phyloP scores from a whole-genome alignment of 2,329 filamentous ascomycete genomes.

The Colletotrichum sp. region DNA sequence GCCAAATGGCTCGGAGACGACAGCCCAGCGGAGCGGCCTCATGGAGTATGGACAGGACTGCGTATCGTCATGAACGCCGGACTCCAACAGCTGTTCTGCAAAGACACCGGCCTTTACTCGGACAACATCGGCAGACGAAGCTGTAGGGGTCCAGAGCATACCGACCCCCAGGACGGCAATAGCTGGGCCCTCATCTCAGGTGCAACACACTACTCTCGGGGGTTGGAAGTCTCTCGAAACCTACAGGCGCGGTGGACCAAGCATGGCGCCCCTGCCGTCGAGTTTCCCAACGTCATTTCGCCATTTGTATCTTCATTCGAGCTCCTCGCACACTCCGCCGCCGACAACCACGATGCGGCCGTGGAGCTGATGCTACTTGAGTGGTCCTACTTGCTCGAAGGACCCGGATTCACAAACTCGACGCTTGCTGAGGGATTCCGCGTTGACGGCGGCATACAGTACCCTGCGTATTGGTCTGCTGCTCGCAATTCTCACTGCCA shows the following conservation, averaged over 20 bases:
- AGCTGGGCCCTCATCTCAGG: constrained; percentile 45
- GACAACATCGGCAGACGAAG: constrained; percentile 44
- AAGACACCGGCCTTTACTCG: constrained; percentile 42
- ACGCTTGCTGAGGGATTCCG: constrained; percentile 47
- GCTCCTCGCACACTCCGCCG: constrained; percentile 39
- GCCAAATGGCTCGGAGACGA: constrained; percentile 46
- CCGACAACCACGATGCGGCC: constrained; percentile 37
- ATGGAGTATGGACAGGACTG: constrained; percentile 21
- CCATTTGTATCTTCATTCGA: constrained; percentile 39
- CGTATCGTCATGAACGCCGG: constrained; percentile 22
- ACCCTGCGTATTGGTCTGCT: constrained; percentile 33
- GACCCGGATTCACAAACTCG: constrained; percentile 43
- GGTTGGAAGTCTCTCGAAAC: constrained; percentile 33
- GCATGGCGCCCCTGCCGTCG: constrained; percentile 50
- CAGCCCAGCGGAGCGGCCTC: not conserved
- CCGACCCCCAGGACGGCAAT: constrained; percentile 56
- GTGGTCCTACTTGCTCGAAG: constrained; percentile 44
- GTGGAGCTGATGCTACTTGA: constrained; percentile 44
- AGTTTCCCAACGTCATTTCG: constrained; percentile 38
- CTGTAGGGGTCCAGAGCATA: constrained; percentile 36
- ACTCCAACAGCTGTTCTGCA: constrained; percentile 27
- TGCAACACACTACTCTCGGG: constrained; percentile 23
- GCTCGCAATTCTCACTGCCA: constrained; percentile 39
- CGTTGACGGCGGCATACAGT: constrained; percentile 38
- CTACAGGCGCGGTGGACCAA: constrained; percentile 45